A percentile compares a stretch with the other conserved stretches of the same genome.
Evolutionary conservation across 2,329 filamentous ascomycete species (phyloP).

Genomic region (Xylariaceae sp.): DNA sequence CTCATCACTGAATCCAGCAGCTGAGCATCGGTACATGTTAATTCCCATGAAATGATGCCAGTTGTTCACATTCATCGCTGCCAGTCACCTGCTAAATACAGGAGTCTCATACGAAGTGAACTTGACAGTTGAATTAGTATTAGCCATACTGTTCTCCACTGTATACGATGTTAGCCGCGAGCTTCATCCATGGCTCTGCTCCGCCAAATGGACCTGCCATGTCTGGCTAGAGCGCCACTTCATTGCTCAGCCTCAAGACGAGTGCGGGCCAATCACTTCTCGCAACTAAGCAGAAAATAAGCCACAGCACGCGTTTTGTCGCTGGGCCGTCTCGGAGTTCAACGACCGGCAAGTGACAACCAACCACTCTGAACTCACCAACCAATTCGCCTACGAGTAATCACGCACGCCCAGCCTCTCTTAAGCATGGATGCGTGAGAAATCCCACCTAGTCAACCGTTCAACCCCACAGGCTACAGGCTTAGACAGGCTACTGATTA

Average conservation of each 20-base stretch:
- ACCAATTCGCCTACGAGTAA: conserved; percentile 7
- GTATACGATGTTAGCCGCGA: too few relatives aligned
- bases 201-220: not conserved
- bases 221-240: not conserved
- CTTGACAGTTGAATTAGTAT: too few relatives aligned
- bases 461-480: not conserved
- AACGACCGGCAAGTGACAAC: conserved; percentile 5
- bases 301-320: not conserved
- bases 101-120: too few relatives aligned
- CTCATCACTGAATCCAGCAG: too few relatives aligned
- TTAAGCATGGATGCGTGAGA: conserved; percentile 8
- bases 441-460: conserved; percentile 4
- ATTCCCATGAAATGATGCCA: too few relatives aligned
- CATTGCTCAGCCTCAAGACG: conserved; percentile 11
- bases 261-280: conserved; percentile 10
- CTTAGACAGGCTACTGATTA: too few relatives aligned
- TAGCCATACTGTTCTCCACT: too few relatives aligned
- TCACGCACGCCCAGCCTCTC: conserved; percentile 18
- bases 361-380: conserved; percentile 11
- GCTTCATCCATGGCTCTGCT: not conserved
- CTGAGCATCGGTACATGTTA: too few relatives aligned
- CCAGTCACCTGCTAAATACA: too few relatives aligned
- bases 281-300: not conserved
- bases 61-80: too few relatives aligned
- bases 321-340: not conserved